Evolutionary conservation across 495 filamentous ascomycete genomes (phyloP).

Genomic region (Hyaloscypha variabilis): DNA sequence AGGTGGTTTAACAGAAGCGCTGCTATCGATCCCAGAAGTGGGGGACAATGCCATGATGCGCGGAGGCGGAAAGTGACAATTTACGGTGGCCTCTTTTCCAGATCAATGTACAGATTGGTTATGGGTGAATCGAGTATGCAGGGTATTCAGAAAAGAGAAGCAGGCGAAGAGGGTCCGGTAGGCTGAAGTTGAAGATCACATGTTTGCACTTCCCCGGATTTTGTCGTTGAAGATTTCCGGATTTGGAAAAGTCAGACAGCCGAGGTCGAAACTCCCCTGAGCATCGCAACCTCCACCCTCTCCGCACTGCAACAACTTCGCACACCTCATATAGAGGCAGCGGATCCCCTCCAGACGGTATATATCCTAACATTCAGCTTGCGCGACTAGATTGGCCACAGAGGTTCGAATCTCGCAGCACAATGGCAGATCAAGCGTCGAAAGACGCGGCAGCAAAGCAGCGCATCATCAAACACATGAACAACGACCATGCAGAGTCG

Average conservation of each 20-base stretch:
- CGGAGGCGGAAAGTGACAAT: no score
- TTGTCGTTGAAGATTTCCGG: not conserved
- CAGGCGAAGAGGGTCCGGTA: no score
- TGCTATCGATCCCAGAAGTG: not conserved
- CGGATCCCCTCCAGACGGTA: not conserved
- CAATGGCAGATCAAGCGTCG: slow-evolving; percentile 24
- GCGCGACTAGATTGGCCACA: not conserved
- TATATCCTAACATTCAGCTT: not conserved
- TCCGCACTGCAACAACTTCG: not conserved
- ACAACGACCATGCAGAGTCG: slow-evolving; percentile 66
- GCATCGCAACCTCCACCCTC: not conserved
- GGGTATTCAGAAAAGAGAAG: no score
- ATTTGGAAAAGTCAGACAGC: not conserved
- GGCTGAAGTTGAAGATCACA: not conserved
- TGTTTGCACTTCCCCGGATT: not conserved
- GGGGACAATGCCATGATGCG: not conserved
- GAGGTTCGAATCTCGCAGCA: not conserved
- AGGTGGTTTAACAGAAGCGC: not conserved
- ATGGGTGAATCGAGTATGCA: no score
- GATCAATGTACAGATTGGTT: no score
- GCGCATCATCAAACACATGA: slow-evolving; percentile 77
- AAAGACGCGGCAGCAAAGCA: slow-evolving; percentile 48
- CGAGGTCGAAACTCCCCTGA: not conserved
- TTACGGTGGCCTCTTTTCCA: no score
- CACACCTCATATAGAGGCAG: not conserved